A percentile compares a stretch with the other conserved stretches of the same genome.
Conservation (phyloP, 805 yeast species). For the Candida dendrica region DNA sequence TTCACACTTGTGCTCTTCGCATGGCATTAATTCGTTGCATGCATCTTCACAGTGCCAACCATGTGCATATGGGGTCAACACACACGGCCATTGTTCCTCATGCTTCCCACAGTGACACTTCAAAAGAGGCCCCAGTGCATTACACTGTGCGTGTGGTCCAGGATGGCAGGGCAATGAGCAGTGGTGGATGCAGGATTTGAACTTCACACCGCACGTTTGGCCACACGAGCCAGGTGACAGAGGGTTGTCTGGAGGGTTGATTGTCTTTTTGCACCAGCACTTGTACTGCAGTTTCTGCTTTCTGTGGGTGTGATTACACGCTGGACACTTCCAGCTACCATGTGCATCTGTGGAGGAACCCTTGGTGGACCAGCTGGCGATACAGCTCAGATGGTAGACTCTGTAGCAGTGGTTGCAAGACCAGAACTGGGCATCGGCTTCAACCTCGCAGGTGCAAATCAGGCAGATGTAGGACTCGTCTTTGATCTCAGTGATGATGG, state of each 20-base stretch:
- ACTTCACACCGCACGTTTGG: slow-evolving; percentile 59
- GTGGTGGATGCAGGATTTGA: slow-evolving; percentile 58
- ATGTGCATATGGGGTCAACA: slow-evolving; percentile 54
- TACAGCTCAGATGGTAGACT: slow-evolving; percentile 81
- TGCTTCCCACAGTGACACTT: slow-evolving; percentile 70
- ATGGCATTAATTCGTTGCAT: slow-evolving; percentile 60
- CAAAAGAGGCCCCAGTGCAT: slow-evolving; percentile 67
- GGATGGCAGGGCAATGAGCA: slow-evolving; percentile 80
- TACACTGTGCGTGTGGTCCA: slow-evolving; percentile 79
- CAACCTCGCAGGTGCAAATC: slow-evolving; percentile 82
- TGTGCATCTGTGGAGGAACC: slow-evolving; percentile 59
- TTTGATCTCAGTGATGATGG: slow-evolving; percentile 48
- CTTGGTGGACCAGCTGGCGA: slow-evolving; percentile 76
- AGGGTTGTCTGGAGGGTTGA: slow-evolving; percentile 54
- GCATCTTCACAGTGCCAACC: slow-evolving; percentile 63
- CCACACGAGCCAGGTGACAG: slow-evolving; percentile 84
- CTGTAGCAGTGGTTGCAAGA: slow-evolving; percentile 71
- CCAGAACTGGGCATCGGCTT: slow-evolving; percentile 62
- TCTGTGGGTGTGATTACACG: slow-evolving; percentile 50
- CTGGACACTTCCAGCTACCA: slow-evolving; percentile 80
- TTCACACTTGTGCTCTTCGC: slow-evolving; percentile 64
- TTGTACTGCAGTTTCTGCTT: slow-evolving; percentile 49
- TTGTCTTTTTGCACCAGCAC: slow-evolving; percentile 86
- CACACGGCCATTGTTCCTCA: slow-evolving; percentile 62
- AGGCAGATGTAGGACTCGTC: slow-evolving; percentile 75